phyloP scores from a whole-genome alignment of 2,329 filamentous ascomycete genomes.

The Fusarium sp. region DNA sequence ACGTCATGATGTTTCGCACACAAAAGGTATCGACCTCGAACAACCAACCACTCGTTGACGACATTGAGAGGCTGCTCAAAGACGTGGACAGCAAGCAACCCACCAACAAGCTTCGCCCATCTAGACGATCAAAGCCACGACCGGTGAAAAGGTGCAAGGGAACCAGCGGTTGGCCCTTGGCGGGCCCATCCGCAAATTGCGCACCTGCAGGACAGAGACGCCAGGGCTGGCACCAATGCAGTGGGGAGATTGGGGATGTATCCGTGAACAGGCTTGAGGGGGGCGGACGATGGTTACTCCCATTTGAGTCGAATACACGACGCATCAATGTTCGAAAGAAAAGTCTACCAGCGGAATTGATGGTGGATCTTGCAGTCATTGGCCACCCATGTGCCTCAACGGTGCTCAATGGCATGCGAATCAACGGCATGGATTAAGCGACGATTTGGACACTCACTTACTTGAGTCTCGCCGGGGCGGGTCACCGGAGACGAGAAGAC shows the following conservation, averaged over 20 bases:
- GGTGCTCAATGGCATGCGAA: slow-evolving; percentile 37
- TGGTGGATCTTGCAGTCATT: slow-evolving; percentile 14
- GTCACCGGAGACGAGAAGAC: slow-evolving; percentile 45
- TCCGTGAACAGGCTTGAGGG: slow-evolving; percentile 15
- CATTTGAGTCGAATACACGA: slow-evolving; percentile 8
- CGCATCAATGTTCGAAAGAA: not conserved
- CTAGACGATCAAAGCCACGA: slow-evolving; percentile 28
- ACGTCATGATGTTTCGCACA: not conserved
- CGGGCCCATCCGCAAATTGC: slow-evolving; percentile 40
- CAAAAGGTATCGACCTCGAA: not conserved
- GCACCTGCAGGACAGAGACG: slow-evolving; percentile 32
- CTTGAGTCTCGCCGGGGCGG: slow-evolving; percentile 35
- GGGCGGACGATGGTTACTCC: slow-evolving; percentile 14
- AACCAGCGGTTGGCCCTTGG: slow-evolving; percentile 23
- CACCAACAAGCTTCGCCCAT: slow-evolving; percentile 22
- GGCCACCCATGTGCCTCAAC: slow-evolving; percentile 16
- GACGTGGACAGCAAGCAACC: slow-evolving; percentile 10
- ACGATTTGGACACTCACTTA: slow-evolving; percentile 31
- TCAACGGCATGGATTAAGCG: slow-evolving; percentile 45
- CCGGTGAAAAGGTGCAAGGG: slow-evolving; percentile 28
- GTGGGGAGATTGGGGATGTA: slow-evolving; percentile 29
- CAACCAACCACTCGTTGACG: not conserved
- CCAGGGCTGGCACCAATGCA: slow-evolving; percentile 25
- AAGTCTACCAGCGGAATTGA: slow-evolving; percentile 17
- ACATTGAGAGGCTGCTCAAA: slow-evolving; percentile 2